These are phyloP conservation scores for Chlamydomonas reinhardtii DNA, from an alignment of 163 green algal genomes.

Conservation along the genomic window DNA sequence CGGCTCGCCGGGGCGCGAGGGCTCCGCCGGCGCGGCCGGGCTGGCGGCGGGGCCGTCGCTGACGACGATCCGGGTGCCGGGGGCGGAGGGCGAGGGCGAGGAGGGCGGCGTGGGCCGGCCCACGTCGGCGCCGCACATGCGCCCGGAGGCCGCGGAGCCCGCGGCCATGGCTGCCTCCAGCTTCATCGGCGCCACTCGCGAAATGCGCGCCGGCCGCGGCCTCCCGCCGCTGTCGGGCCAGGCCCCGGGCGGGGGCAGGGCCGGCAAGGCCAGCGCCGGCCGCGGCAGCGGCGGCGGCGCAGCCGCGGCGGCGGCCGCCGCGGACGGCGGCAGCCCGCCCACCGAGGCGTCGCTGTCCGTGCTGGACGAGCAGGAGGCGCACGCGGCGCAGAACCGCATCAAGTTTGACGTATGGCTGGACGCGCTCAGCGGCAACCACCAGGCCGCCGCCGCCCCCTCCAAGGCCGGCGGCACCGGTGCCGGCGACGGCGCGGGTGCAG, in stretches of 20 bases:
- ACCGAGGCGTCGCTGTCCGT: slow-evolving; percentile 31
- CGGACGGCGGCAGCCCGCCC: not conserved
- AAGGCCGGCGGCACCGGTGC: not conserved
- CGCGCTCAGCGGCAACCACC: not conserved
- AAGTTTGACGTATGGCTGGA: slow-evolving; percentile 45
- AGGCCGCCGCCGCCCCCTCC: not conserved
- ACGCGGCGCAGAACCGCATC: slow-evolving; percentile 21
- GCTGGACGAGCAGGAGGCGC: slow-evolving; percentile 9
- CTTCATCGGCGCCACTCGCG: slow-evolving; percentile 4
- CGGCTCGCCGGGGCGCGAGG: slow-evolving; percentile 20
- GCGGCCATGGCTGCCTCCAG: not conserved
- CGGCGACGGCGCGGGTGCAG: not conserved
- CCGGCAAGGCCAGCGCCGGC: slow-evolving; percentile 28
- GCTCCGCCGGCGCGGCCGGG: no score
- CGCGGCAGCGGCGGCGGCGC: slow-evolving; percentile 34
- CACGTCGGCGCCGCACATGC: slow-evolving; percentile 27
- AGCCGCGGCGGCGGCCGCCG: not conserved
- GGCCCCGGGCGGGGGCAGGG: not conserved
- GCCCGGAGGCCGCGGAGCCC: not conserved
- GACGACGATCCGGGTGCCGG: not conserved
- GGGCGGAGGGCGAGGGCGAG: not conserved
- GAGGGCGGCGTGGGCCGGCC: not conserved
- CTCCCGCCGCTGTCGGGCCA: slow-evolving; percentile 1
- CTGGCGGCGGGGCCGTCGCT: not conserved
- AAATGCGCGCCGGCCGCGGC: slow-evolving; percentile 11